A percentile compares a stretch with the other conserved stretches of the same genome.
phyloP scores from a whole-genome alignment of 495 filamentous ascomycete genomes.

The Endocarpon pusillum region DNA sequence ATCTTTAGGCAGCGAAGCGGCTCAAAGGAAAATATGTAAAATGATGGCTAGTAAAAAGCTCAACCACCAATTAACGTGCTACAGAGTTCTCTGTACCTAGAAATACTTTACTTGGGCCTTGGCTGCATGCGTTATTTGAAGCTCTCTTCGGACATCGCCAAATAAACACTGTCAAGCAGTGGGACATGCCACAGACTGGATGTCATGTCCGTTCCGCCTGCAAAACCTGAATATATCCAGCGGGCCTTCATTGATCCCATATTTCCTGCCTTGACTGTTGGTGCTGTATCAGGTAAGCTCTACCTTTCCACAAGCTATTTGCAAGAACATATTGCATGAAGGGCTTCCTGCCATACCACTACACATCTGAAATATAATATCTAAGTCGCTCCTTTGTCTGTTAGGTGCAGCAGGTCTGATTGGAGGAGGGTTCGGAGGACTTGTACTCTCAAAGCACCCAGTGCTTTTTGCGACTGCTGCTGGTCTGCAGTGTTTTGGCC shows the following conservation, averaged over 20 bases:
- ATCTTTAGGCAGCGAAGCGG: too few species aligned
- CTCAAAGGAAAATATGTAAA: too few species aligned
- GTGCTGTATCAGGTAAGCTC: constrained; percentile 4
- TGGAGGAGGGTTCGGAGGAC: constrained; percentile 49
- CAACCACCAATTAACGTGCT: too few species aligned
- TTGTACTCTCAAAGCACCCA: constrained; percentile 46
- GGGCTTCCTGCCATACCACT: not conserved
- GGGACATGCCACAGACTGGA: too few species aligned
- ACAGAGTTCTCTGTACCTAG: too few species aligned
- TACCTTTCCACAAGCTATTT: not conserved
- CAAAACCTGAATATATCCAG: not conserved
- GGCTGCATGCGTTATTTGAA: too few species aligned
- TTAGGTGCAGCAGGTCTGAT: constrained; percentile 55
- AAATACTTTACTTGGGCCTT: too few species aligned
- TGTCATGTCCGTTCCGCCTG: not conserved
- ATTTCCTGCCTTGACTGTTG: constrained; percentile 1
- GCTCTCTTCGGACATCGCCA: too few species aligned
- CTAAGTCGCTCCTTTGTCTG: not conserved
- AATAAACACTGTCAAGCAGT: too few species aligned
- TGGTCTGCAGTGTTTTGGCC: constrained; percentile 61
- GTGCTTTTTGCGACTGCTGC: constrained; percentile 53
- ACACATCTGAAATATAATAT: constrained; percentile 4
- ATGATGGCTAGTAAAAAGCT: too few species aligned
- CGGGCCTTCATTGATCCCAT: not conserved
- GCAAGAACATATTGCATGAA: not conserved